Evolutionary conservation across 2,329 filamentous ascomycete species (phyloP).

Genomic region (Colletotrichum tamarilloi): DNA sequence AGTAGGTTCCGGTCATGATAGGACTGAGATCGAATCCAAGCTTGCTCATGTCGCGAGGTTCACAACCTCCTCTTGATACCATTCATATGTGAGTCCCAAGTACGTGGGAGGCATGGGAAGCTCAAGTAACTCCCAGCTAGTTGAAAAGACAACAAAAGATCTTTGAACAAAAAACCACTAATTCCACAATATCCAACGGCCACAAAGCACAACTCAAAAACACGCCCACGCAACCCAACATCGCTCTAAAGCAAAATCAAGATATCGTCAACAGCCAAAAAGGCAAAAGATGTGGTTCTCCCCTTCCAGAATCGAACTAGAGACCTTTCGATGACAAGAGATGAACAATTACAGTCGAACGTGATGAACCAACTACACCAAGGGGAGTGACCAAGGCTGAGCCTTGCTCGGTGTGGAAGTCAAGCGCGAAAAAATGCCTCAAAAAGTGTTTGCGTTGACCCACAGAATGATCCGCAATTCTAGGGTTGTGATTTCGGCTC

Average conservation of each 20-base stretch:
- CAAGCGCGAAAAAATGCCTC: too few relatives aligned
- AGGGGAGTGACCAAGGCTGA: constrained; percentile 20
- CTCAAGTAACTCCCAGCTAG: background rate
- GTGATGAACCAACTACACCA: constrained; percentile 35
- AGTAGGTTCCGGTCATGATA: background rate
- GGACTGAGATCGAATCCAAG: background rate
- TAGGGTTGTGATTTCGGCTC: background rate
- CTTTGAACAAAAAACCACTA: background rate
- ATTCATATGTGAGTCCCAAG: background rate
- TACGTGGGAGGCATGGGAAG: background rate
- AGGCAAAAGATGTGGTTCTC: background rate
- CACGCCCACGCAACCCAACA: background rate
- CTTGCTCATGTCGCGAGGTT: background rate
- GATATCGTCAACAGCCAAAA: background rate
- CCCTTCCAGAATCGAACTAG: constrained; percentile 34
- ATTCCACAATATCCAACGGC: background rate
- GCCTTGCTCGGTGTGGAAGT: constrained; percentile 6
- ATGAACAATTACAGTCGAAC: constrained; percentile 32
- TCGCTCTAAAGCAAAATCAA: background rate
- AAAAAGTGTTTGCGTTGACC: fast-evolving
- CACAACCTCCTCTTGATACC: background rate
- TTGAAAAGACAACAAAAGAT: background rate
- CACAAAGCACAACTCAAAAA: background rate
- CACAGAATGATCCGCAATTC: background rate
- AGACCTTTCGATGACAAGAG: constrained; percentile 29